Evolutionary conservation across 75 land plant species (phyloP).

Genomic region (Isoetes taiwanensis): DNA sequence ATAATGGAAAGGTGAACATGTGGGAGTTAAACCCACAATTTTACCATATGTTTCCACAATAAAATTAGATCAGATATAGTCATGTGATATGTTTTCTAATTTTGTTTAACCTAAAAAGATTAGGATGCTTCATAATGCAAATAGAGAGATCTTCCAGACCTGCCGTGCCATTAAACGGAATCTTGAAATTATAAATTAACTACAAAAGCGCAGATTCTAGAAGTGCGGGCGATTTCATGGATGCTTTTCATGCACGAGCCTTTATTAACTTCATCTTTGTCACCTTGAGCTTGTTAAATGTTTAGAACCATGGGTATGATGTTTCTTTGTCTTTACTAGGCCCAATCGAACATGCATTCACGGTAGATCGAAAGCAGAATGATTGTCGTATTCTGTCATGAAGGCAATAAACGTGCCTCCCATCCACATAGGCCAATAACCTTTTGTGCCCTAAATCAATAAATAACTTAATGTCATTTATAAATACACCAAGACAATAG

Average conservation of each 20-base stretch:
- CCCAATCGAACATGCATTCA: constrained; percentile 49
- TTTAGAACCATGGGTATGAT: constrained; percentile 18
- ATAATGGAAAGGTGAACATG: no score
- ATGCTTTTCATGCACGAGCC: constrained; percentile 25
- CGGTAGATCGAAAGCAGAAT: constrained; percentile 64
- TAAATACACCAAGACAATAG: not conserved
- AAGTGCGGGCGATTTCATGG: constrained; percentile 51
- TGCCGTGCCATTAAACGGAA: constrained; percentile 63
- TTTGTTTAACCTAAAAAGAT: no score
- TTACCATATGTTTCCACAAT: no score
- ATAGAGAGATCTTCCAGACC: no score
- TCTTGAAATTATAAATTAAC: constrained; percentile 71
- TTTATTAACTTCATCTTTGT: constrained; percentile 14
- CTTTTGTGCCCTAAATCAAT: constrained; percentile 56
- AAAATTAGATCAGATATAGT: no score
- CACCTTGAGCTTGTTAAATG: constrained; percentile 25
- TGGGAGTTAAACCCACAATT: no score
- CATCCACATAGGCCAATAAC: constrained; percentile 92
- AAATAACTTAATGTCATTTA: not conserved
- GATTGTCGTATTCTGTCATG: constrained; percentile 84
- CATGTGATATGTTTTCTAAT: no score
- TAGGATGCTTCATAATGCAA: no score
- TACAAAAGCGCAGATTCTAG: constrained; percentile 81
- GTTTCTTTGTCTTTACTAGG: constrained; percentile 10
- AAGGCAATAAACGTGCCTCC: constrained; percentile 80